Conservation (phyloP, 768 basidiomycete species). For the Erythrobasidium yunnanense region DNA sequence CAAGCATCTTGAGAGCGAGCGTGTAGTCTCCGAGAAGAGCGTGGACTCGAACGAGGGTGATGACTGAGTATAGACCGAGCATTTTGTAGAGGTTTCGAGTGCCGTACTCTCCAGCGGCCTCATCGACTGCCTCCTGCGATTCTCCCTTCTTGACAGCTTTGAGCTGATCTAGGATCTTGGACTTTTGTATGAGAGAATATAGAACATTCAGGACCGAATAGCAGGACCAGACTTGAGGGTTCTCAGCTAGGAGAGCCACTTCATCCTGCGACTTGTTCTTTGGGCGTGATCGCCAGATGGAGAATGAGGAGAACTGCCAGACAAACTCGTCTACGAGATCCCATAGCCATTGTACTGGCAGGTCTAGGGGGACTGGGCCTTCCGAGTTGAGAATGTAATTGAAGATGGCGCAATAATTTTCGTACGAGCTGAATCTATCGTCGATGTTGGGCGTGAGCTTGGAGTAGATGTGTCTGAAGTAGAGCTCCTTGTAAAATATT, state of each 20-base stretch:
- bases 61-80: constrained; percentile 92
- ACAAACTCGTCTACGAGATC: constrained; percentile 96
- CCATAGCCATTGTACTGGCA: constrained; percentile 97
- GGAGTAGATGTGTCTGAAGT: constrained; percentile 88
- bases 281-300: constrained; percentile 48
- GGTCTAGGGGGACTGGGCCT: constrained; percentile 78
- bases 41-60: constrained; percentile 89
- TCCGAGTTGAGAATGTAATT: constrained; percentile 95
- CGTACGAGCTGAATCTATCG: constrained; percentile 91
- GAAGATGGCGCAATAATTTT: constrained; percentile 96
- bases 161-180: constrained; percentile 86
- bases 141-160: constrained; percentile 68
- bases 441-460: constrained; percentile 88
- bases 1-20: constrained; percentile 87
- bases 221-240: constrained; percentile 64
- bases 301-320: constrained; percentile 95
- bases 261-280: constrained; percentile 84
- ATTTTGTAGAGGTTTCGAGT: constrained; percentile 78
- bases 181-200: constrained; percentile 97
- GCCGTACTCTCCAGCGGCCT: constrained; percentile 84
- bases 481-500: constrained; percentile 89
- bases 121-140: constrained; percentile 45
- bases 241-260: constrained; percentile 62
- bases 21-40: constrained; percentile 91
- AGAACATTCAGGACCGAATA: constrained; percentile 97